Percentiles rank a stretch among this genome's conserved stretches.
Evolutionary conservation across 1,284 basidiomycete genomes (phyloP).

Genomic region (Moesziomyces parantarcticus): DNA sequence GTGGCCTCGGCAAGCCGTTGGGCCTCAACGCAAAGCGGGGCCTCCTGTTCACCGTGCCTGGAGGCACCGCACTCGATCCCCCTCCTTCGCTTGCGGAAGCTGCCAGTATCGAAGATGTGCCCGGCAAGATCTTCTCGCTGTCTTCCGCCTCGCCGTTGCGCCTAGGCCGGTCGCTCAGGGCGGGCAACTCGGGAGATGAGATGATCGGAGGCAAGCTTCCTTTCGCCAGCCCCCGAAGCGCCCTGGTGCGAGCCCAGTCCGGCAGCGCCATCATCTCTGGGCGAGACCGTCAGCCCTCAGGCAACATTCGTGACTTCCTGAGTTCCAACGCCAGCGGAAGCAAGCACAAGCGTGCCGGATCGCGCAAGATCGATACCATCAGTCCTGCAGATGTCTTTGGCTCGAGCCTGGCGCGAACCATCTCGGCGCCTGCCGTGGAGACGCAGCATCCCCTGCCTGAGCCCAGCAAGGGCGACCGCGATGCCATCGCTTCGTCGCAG

Average conservation of each 20-base stretch:
- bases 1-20: conserved; percentile 18
- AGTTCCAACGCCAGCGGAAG: conserved; percentile 13
- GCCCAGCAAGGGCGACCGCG: conserved; percentile 30
- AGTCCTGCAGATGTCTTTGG: conserved; percentile 64
- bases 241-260: conserved; percentile 49
- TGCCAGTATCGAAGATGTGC: conserved; percentile 19
- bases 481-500: conserved; percentile 4
- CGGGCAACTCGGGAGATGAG: conserved; percentile 28
- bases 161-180: conserved; percentile 18
- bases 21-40: conserved; percentile 47
- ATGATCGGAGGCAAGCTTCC: conserved; percentile 45
- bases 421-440: conserved; percentile 23
- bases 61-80: conserved; percentile 31
- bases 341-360: conserved; percentile 34
- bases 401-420: conserved; percentile 38
- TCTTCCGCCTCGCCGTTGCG: conserved; percentile 32
- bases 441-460: conserved; percentile 31
- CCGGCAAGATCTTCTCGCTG: conserved; percentile 20
- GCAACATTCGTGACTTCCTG: conserved; percentile 40
- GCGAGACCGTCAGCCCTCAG: conserved; percentile 31
- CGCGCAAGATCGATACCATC: conserved; percentile 59
- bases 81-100: conserved; percentile 45
- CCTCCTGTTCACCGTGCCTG: conserved; percentile 39
- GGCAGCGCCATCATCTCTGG: conserved; percentile 23
- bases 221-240: conserved; percentile 46